Evolutionary conservation across 805 yeast species (phyloP), one percentile per base, ranked within the genome.

Genomic region (Torulaspora franciscae): DNA sequence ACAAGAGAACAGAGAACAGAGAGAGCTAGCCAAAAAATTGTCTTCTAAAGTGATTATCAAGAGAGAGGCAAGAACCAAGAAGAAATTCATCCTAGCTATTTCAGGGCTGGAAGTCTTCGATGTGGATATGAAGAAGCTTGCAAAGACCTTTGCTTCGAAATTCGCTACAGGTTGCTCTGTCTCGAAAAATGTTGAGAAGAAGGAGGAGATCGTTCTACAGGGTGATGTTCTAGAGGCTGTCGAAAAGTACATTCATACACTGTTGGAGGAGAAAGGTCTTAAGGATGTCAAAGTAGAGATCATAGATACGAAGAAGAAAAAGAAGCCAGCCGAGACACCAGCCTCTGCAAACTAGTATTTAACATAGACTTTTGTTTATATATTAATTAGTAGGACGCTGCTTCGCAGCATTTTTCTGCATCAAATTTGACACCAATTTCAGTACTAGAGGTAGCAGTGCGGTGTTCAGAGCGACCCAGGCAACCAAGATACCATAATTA

Each of bases 121-220:
- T 49, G 77, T 88, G 49, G 96, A 90, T 62, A 76, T 86, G 79
- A 90, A 90, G 71, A 90, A 89, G 62, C 73, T 88, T 53, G 85
- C 96, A 36, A 91, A 91, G 73, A 81, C 89, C 0, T 90, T 91
- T 67, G 93, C 97, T 0, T 83, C 93, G 28, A 88, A 85, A 65
- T 90, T 91, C 62, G 98, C 98, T 10, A 90, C 97, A 7, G 98
- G 98, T 41, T 91, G 96, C 24, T 81, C 93, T 17, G 95, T 90
- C 10, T 81, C 89, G 3, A 90, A 90, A 68, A 85, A 80, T 52
- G 89, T 81, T 3, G 98, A 90, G 53, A 90, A 90, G 68, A 86
- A 85, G 64, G 96, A 91, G 50, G 98, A 90, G 61, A 79, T 90
- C 45, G 77, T 87, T 47, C 83, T 90, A 48, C 97, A 90, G 70